phyloP scores from a whole-genome alignment of 2,329 filamentous ascomycete genomes.

The Alternaria longipes region DNA sequence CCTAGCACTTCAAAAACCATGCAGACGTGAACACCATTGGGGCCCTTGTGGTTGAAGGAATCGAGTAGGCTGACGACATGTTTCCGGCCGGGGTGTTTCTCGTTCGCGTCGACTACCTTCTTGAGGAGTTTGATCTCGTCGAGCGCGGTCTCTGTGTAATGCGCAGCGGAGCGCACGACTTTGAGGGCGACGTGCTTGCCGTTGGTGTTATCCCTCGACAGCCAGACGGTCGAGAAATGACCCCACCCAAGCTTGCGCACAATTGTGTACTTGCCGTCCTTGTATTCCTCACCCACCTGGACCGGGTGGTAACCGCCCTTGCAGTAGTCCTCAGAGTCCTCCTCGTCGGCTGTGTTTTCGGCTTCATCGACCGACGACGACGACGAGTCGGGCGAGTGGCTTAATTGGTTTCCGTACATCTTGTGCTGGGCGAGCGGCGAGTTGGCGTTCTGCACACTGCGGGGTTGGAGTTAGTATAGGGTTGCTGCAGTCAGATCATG shows the following conservation, averaged over 20 bases:
- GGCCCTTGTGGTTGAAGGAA: constrained; percentile 97
- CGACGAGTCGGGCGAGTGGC: constrained; percentile 78
- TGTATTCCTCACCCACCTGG: constrained; percentile 93
- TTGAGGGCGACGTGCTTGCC: constrained; percentile 97
- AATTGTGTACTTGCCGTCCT: constrained; percentile 95
- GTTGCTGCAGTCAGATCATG: constrained; percentile 3
- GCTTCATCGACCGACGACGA: constrained; percentile 81
- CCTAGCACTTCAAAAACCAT: constrained; percentile 99
- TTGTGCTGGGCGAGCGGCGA: constrained; percentile 57
- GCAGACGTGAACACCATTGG: constrained; percentile 95
- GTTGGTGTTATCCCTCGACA: constrained; percentile 82
- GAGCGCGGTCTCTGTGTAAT: constrained; percentile 98
- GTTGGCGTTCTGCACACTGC: constrained; percentile 60
- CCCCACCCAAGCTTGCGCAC: constrained; percentile 98
- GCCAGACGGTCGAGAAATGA: constrained; percentile 97
- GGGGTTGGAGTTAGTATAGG: constrained; percentile 30
- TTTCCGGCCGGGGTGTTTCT: constrained; percentile 89
- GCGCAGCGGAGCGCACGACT: constrained; percentile 94
- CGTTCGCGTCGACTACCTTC: constrained; percentile 94
- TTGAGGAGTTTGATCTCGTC: constrained; percentile 99
- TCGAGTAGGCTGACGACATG: constrained; percentile 96
- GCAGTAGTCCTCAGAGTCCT: constrained; percentile 99
- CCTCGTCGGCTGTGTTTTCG: constrained; percentile 95
- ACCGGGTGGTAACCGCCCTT: constrained; percentile 99
- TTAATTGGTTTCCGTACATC: constrained; percentile 65